Base-by-base conservation (phyloP, 164 flowering plant species). In the Chimonanthus salicifolius region DNA sequence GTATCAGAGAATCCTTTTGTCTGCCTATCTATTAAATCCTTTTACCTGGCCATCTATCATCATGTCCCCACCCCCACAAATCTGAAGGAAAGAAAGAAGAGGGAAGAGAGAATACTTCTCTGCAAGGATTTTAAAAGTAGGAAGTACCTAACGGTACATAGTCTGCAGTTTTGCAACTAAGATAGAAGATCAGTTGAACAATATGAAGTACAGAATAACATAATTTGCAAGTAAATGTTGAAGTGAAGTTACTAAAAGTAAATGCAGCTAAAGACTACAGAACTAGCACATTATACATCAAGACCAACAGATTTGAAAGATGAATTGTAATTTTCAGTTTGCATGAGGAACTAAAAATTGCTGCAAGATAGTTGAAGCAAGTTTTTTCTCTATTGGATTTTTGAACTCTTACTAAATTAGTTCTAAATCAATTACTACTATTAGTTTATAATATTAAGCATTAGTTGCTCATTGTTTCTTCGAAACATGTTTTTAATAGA, bases 51-150 rank as follows among this genome's bases (percentile, higher is more conserved):
- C 97, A 95, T 33, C 33, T 33, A 33, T 91, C 67, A 93, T 85
- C 98, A 95, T 95, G 87, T 95, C 73, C 98, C 99, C 84, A 92
- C 92, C 71, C 99, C 99, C 67, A 95, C 91, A 66, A 84, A 65
- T 9, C 99, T 98, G 80, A 95, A 76, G 84, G 80, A 95, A 86
- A 95, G 33, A 33, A 33, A 0, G 1, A 33, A 33, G 33, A 33
- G 33, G 33, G 0, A 20, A 20, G 21, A 33, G 33, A 1, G 33
- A 95, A 43, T 91, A 85, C 76, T 90, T 91, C 85, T 95, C 93
- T 21, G 97, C 99, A 87, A 95, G 69, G 81, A 89, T 89, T 78
- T 88, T 81, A 67, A 95, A 92, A 78, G 92, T 91, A 69, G 99
- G 96, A 77, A 85, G 66, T 73, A 82, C 86, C 81, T 86, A 91